Conservation (phyloP, 805 yeast genomes). For the Candida manassasensis region DNA sequence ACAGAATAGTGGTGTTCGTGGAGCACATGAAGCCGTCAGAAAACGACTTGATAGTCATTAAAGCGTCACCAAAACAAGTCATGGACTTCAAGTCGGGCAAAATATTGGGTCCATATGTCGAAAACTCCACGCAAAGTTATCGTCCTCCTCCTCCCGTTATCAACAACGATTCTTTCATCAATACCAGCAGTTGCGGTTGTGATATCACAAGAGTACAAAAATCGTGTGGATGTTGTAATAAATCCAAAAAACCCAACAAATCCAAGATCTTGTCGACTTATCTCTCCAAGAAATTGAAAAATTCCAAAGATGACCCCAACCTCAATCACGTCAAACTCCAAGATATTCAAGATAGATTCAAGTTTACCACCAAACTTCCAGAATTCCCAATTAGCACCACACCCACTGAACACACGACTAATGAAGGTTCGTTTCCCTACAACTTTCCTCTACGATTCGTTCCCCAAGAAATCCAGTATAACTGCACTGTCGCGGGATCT, state of each 20-base stretch:
- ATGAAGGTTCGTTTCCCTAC: too few relatives aligned
- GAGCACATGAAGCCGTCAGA: slow-evolving; percentile 25
- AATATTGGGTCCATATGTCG: slow-evolving; percentile 37
- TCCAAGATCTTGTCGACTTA: slow-evolving; percentile 32
- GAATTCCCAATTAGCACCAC: too few relatives aligned
- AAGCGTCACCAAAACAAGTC: slow-evolving; percentile 36
- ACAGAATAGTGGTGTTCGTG: slow-evolving; percentile 57
- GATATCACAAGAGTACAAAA: slow-evolving; percentile 9
- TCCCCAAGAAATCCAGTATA: slow-evolving; percentile 21
- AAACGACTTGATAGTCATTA: slow-evolving; percentile 24
- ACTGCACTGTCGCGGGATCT: slow-evolving; percentile 32
- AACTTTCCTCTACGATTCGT: too few relatives aligned
- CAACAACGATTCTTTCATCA: slow-evolving; percentile 29
- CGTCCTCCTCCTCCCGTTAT: slow-evolving; percentile 23
- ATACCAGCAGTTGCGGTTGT: slow-evolving; percentile 30
- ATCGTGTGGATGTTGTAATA: slow-evolving; percentile 30
- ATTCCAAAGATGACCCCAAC: background rate
- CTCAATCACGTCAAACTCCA: background rate
- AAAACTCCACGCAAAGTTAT: slow-evolving; percentile 5
- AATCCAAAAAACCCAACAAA: slow-evolving; percentile 24
- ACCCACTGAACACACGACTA: too few relatives aligned
- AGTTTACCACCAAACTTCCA: too few relatives aligned
- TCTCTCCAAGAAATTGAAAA: slow-evolving; percentile 19
- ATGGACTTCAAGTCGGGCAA: slow-evolving; percentile 34
- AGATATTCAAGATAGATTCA: too few relatives aligned